A percentile compares a stretch with the other conserved stretches of the same genome.
Evolutionary conservation across 2,329 filamentous ascomycete genomes (phyloP).

Genomic region (Harringtonia aguacate): DNA sequence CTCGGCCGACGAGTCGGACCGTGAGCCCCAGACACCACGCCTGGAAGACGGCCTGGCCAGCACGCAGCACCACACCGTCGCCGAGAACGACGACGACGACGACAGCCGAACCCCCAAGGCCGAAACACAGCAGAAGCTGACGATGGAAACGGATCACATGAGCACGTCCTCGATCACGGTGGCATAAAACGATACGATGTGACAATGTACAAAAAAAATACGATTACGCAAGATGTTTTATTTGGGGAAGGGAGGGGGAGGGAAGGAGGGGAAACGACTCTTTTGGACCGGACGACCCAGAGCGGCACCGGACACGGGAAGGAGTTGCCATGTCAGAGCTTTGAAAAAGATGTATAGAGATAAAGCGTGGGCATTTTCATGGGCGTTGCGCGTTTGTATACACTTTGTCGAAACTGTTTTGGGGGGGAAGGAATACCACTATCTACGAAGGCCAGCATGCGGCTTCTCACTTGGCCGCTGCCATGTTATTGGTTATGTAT

Average conservation of each 20-base stretch:
- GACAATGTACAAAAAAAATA: background rate
- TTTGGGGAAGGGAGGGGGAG: background rate
- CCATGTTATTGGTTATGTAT: background rate
- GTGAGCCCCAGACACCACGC: slow-evolving; percentile 11
- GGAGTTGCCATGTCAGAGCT: background rate
- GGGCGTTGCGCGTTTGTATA: background rate
- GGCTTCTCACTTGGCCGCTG: background rate
- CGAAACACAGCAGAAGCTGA: background rate
- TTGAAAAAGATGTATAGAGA: background rate
- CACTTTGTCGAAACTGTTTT: too few species aligned
- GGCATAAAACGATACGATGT: background rate
- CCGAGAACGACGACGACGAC: background rate
- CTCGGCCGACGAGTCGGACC: slow-evolving; percentile 10
- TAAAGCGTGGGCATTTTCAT: slow-evolving; percentile 4
- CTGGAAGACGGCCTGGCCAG: slow-evolving; percentile 4
- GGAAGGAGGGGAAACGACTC: background rate
- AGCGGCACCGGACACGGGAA: background rate
- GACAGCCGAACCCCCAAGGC: background rate
- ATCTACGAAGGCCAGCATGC: background rate
- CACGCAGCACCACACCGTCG: background rate
- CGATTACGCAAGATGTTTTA: slow-evolving; percentile 1
- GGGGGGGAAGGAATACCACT: background rate
- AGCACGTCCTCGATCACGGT: slow-evolving; percentile 5
- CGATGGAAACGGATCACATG: slow-evolving; percentile 4
- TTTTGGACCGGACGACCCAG: background rate